Evolutionary conservation across 108 stramenopile species (phyloP).

Genomic region (Craspedostauros australis): DNA sequence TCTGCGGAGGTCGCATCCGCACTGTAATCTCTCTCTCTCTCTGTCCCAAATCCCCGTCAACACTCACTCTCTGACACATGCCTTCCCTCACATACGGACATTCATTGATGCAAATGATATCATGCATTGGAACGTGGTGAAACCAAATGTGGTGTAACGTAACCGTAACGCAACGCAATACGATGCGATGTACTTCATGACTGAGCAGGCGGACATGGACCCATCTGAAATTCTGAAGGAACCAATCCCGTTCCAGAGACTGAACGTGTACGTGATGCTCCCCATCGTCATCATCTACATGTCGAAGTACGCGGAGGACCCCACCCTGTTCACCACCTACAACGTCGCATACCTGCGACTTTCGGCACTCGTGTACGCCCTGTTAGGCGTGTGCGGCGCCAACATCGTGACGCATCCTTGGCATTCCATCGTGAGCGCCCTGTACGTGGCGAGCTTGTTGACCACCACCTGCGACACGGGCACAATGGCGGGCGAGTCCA

Average conservation of each 20-base stretch:
- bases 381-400: slow-evolving; percentile 19
- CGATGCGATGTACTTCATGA: too few species aligned
- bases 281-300: slow-evolving; percentile 14
- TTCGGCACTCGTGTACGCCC: slow-evolving; percentile 9
- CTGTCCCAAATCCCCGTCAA: too few species aligned
- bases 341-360: slow-evolving; percentile 7
- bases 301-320: neutral
- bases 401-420: slow-evolving; percentile 11
- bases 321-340: slow-evolving; percentile 1
- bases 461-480: slow-evolving; percentile 15
- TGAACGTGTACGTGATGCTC: slow-evolving; percentile 4
- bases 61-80: too few species aligned
- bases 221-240: slow-evolving; percentile 19
- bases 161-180: too few species aligned
- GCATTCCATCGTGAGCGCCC: slow-evolving; percentile 12
- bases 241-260: slow-evolving; percentile 7
- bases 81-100: too few species aligned
- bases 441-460: slow-evolving; percentile 15
- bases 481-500: neutral
- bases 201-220: slow-evolving; percentile 20
- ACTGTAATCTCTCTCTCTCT: too few species aligned
- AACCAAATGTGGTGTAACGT: too few species aligned
- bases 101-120: too few species aligned
- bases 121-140: too few species aligned
- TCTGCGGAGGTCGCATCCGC: too few species aligned